Evolutionary conservation across 2,329 filamentous ascomycete species (phyloP).

Genomic region (Aureobasidium sp.): DNA sequence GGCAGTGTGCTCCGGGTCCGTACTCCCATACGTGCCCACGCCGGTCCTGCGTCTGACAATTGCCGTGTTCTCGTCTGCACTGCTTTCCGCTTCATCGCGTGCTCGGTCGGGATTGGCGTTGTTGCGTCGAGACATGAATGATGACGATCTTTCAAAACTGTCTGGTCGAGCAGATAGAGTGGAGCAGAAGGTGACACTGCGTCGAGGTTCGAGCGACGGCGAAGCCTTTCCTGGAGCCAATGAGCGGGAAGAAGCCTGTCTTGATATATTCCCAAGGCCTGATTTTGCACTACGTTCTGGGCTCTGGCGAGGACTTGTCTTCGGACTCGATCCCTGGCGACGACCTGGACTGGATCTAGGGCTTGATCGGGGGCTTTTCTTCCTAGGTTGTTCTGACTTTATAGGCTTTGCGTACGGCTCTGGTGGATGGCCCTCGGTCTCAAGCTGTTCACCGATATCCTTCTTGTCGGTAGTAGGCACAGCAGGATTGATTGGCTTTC

Average conservation of each 20-base stretch:
- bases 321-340: background rate
- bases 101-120: slow-evolving; percentile 10
- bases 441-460: background rate
- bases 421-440: slow-evolving; percentile 2
- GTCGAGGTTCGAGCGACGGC: slow-evolving; percentile 14
- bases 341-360: background rate
- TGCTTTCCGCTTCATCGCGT: slow-evolving; percentile 27
- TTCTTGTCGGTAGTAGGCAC: background rate
- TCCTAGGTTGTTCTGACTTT: background rate
- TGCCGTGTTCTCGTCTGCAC: slow-evolving; percentile 37
- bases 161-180: slow-evolving; percentile 17
- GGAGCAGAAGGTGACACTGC: slow-evolving; percentile 23
- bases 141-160: slow-evolving; percentile 15
- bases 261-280: background rate
- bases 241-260: background rate
- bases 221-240: background rate
- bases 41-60: slow-evolving; percentile 28
- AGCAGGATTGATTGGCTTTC: background rate
- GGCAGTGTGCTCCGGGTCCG: background rate
- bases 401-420: background rate
- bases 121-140: slow-evolving; percentile 12
- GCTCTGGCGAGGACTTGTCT: slow-evolving; percentile 6
- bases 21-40: slow-evolving; percentile 11
- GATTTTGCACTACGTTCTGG: background rate
- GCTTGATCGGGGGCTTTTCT: slow-evolving; percentile 5